These are phyloP conservation scores for Dactylonectria estremocensis DNA, from an alignment of 2,329 filamentous ascomycete genomes.

Conservation along the genomic window DNA sequence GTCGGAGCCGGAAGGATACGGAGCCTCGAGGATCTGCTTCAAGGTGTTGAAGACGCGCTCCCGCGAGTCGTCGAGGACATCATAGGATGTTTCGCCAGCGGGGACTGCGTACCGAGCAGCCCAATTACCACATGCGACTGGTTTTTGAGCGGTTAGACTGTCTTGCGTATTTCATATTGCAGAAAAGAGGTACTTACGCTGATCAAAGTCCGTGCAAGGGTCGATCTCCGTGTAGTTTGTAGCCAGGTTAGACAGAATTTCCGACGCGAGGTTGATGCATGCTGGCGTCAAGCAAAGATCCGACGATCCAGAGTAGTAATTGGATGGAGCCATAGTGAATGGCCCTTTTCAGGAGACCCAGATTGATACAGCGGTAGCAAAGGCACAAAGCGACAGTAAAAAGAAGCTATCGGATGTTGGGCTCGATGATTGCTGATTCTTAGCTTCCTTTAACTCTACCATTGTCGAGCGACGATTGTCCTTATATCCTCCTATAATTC, in stretches of 20 bases:
- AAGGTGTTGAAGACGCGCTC: constrained; percentile 38
- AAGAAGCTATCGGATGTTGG: not conserved
- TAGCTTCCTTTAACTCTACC: too few relatives aligned
- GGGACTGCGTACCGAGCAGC: constrained; percentile 75
- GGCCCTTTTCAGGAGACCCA: not conserved
- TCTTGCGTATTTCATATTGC: constrained; percentile 58
- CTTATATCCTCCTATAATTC: too few relatives aligned
- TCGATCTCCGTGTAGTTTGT: constrained; percentile 72
- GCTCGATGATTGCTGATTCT: too few relatives aligned
- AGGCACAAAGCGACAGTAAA: not conserved
- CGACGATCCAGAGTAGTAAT: not conserved
- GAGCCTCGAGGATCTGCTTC: constrained; percentile 52
- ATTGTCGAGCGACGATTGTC: too few relatives aligned
- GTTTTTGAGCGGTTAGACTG: not conserved
- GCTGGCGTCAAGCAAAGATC: constrained; percentile 44
- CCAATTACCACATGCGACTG: constrained; percentile 70
- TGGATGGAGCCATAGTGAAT: constrained; percentile 14
- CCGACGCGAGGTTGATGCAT: constrained; percentile 51
- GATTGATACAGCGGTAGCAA: too few relatives aligned
- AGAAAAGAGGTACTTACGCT: constrained; percentile 56
- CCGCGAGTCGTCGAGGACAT: not conserved
- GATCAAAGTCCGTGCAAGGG: constrained; percentile 78
- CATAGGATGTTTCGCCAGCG: constrained; percentile 65
- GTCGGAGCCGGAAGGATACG: constrained; percentile 70
- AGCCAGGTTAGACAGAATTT: constrained; percentile 49